phyloP scores from a whole-genome alignment of 202 grass and related monocot genomes.

The Sporobolus alterniflorus region DNA sequence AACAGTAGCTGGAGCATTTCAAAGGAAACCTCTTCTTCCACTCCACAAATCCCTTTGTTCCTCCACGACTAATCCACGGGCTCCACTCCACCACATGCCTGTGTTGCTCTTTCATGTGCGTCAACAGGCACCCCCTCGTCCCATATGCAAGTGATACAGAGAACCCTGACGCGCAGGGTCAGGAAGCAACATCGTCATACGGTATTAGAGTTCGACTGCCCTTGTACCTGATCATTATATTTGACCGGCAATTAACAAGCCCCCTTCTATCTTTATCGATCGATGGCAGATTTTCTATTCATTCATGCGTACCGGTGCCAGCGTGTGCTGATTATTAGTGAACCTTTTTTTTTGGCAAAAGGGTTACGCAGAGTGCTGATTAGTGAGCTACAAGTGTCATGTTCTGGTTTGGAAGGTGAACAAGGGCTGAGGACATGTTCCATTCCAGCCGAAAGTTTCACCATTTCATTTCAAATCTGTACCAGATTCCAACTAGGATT shows the following conservation, averaged over 20 bases:
- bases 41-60: constrained; percentile 36
- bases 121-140: background rate
- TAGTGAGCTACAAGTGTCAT: background rate
- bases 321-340: background rate
- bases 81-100: constrained; percentile 26
- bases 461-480: background rate
- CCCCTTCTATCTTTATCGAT: constrained; percentile 6
- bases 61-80: background rate
- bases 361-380: background rate
- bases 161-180: background rate
- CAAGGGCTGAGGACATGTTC: background rate
- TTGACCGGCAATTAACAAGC: constrained; percentile 9
- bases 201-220: background rate
- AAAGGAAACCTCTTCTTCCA: constrained; percentile 38
- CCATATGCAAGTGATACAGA: background rate
- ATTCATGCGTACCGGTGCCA: background rate
- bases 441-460: background rate
- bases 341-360: background rate
- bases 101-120: background rate
- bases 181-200: background rate
- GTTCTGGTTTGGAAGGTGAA: background rate
- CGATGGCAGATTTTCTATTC: background rate
- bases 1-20: too few species aligned
- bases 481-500: background rate
- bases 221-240: background rate